A percentile compares a stretch with the other conserved stretches of the same genome.
Conservation (phyloP, 768 basidiomycete species). For the Suillus spraguei region DNA sequence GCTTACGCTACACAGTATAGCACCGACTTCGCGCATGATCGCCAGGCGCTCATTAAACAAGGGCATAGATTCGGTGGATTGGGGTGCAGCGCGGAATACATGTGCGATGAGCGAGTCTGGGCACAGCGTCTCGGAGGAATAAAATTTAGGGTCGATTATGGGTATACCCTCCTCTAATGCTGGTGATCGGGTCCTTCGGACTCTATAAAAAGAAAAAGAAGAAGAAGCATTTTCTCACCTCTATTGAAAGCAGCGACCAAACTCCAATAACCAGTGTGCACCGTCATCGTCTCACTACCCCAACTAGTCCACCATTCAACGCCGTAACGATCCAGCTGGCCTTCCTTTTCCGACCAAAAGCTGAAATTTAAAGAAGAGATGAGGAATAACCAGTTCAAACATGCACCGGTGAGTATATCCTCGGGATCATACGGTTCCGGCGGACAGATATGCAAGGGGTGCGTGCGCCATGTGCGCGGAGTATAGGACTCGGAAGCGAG, state of each 20-base stretch:
- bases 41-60: conserved; percentile 70
- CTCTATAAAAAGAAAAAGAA: not conserved
- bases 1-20: conserved; percentile 68
- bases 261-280: conserved; percentile 88
- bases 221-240: conserved; percentile 45
- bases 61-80: conserved; percentile 66
- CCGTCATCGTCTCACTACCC: conserved; percentile 47
- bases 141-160: conserved; percentile 79
- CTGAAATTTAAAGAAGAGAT: conserved; percentile 86
- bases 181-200: conserved; percentile 27
- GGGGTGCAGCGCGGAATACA: conserved; percentile 64
- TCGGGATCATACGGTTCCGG: conserved; percentile 58
- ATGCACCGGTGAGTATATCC: conserved; percentile 55
- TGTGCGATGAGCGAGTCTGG: conserved; percentile 70
- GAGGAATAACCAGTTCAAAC: conserved; percentile 86
- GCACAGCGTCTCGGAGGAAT: conserved; percentile 68
- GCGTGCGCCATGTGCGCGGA: conserved; percentile 78
- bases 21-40: conserved; percentile 79
- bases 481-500: conserved; percentile 68
- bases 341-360: conserved; percentile 82
- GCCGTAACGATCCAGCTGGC: conserved; percentile 63
- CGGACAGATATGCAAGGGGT: conserved; percentile 69
- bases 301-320: conserved; percentile 79
- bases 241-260: conserved; percentile 81
- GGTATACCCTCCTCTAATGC: conserved; percentile 79